Base-by-base conservation (phyloP, 2,329 filamentous ascomycete genomes). In the Diplodia scrobiculata region DNA sequence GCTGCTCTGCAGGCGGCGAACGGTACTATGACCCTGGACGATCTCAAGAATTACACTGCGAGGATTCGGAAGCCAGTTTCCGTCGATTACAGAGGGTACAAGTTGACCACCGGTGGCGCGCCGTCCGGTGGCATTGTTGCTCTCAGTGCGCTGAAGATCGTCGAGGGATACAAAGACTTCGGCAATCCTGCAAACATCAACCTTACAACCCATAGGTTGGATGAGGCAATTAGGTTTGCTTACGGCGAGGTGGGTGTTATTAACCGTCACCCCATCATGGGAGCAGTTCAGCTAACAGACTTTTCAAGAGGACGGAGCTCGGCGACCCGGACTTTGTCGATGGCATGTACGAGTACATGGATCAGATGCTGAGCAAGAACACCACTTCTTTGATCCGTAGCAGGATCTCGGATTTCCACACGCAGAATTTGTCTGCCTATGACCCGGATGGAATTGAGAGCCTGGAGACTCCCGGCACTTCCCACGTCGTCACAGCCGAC, bases 171-270 rank as follows among this genome's bases (percentile, higher is more conserved):
- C 72, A 79, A 84, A 0, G 76, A 80, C 45, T 87, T 94, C 55
- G 87, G 86, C 19, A 79, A 86, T 1, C 77, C 80, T 1, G 79
- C 85, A 51, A 79, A 77, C 19, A 70, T 84, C 21, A 88, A 91
- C 70, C 79, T 96, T 0, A 91, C 88, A 45, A 89, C 89, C 0
- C 95, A 98, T 77, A 86, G 91, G 14, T 84, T 97, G 69, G 87
- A 92, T 73, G 95, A 98, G 81, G 90, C 92, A 13, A 91, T 97
- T 80, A 86, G 92, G 25, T 98, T 96, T 75, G 92, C 87, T 2
- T 98, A 97, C 74, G 92, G 89, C 45, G 76, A 82, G 62, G 69
- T 69, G 47, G 48, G 69, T 65, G 34, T 5, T 47, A 3, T 21
- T 13, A 5, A n/a, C 11, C 10, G 9, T 19, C 13, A 10, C 6